Evolutionary conservation across 1,139 yeast genomes (phyloP), one percentile per base, ranked within the genome.

Genomic region (Meyerozyma carpophila): DNA sequence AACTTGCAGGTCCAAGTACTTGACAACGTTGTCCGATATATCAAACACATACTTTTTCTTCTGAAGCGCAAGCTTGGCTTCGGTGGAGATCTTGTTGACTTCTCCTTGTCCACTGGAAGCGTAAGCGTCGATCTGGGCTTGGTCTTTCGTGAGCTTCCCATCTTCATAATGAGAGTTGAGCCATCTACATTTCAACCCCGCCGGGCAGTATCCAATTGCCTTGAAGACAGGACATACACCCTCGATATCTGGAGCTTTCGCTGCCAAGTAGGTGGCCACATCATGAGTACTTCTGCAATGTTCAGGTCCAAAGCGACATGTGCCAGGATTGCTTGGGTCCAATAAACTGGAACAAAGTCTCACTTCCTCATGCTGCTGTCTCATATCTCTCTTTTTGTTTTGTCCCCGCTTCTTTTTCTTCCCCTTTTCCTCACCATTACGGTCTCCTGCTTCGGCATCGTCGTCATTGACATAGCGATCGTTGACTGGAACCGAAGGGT

Each of bases 181-280:
- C 90, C 96, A 94, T 56, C 97, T 79, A 66, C 99, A 93, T 61
- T 87, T 90, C 56, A 87, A 67, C 0, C 98, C 98, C 49, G 86
- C 77, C 2, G 96, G 96, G 70, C 99, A 93, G 57, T 80, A 83
- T 0, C 98, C 98, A 43, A 89, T 70, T 2, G 87, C 85, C 39
- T 71, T 72, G 58, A 66, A 90, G 2, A 89, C 96, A 0, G 98
- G 98, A 65, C 99, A 93, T 1, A 57, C 54, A 0, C 94, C 88
- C 13, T 74, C 79, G 27, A 89, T 66, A 60, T 93, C 98, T 0
- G 65, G 73, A 0, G 82, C 84, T 63, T 93, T 93, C 29, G 77
- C 62, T 0, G 61, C 66, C 36, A 94, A 62, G 58, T 89, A 93
- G 41, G 62, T 70, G 7, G 73, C 74, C 18, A 89, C 61, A 61